A percentile compares a stretch with the other conserved stretches of the same genome.
Evolutionary conservation across 768 basidiomycete species (phyloP).

Genomic region (Rhizopogon vinicolor): DNA sequence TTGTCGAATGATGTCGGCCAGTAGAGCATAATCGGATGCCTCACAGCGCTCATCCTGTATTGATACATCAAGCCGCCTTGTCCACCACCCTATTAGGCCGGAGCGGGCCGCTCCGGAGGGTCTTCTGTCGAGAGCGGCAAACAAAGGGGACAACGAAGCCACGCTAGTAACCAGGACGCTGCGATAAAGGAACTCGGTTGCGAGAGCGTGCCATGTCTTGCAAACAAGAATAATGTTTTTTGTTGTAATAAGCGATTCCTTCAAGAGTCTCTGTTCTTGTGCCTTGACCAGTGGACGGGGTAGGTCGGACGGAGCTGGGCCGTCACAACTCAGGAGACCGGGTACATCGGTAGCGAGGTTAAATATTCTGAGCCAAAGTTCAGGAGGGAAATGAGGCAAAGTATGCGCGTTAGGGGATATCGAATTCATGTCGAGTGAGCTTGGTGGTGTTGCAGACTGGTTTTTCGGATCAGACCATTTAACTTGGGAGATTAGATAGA

Average conservation of each 20-base stretch:
- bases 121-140: constrained; percentile 9
- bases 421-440: constrained; percentile 8
- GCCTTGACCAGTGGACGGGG: constrained; percentile 13
- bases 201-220: constrained; percentile 17
- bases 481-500: not conserved
- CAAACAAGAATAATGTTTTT: constrained; percentile 19
- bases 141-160: constrained; percentile 11
- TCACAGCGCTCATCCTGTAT: constrained; percentile 22
- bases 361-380: constrained; percentile 25
- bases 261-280: constrained; percentile 11
- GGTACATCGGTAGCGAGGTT: constrained; percentile 12
- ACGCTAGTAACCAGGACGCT: constrained; percentile 17
- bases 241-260: constrained; percentile 18
- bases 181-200: constrained; percentile 18
- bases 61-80: constrained; percentile 21
- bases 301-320: constrained; percentile 11
- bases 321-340: constrained; percentile 8
- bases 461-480: not conserved
- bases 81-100: constrained; percentile 19
- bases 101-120: constrained; percentile 2
- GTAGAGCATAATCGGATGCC: constrained; percentile 15
- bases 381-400: constrained; percentile 18
- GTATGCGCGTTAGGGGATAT: not conserved
- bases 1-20: constrained; percentile 19
- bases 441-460: not conserved